phyloP scores from a whole-genome alignment of 768 basidiomycete genomes.

The Trichaptum fuscoviolaceum region DNA sequence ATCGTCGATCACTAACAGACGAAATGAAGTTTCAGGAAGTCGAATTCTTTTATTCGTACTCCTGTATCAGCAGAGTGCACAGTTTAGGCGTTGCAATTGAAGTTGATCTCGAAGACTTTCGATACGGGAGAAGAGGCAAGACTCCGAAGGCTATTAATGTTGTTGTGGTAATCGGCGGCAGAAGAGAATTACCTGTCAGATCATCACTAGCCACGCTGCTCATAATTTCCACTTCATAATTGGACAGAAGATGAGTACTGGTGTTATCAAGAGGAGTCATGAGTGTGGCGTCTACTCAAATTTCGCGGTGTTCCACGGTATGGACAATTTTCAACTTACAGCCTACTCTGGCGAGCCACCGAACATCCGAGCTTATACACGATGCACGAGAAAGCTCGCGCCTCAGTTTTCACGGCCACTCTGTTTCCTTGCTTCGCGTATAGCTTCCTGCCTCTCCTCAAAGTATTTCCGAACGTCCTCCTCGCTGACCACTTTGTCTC shows the following conservation, averaged over 20 bases:
- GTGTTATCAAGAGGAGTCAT: not conserved
- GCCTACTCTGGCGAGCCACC: not conserved
- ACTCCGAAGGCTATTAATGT: not conserved
- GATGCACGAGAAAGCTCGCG: not conserved
- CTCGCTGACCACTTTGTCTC: conserved; percentile 70
- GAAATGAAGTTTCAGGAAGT: not conserved
- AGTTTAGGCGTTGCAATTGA: not conserved
- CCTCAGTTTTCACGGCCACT: not conserved
- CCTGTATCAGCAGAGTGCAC: not conserved
- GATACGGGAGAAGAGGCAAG: not conserved
- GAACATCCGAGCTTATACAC: not conserved
- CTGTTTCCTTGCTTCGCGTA: not conserved
- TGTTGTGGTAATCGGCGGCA: not conserved
- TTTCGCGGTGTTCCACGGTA: not conserved
- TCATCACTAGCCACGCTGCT: not conserved
- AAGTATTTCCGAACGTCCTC: conserved; percentile 68
- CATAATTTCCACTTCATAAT: not conserved
- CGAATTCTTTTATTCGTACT: not conserved
- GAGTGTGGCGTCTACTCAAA: not conserved
- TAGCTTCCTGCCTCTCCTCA: conserved; percentile 26
- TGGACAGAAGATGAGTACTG: not conserved
- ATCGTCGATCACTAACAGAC: not conserved
- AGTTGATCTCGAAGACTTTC: not conserved
- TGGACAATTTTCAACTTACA: not conserved
- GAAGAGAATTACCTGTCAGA: not conserved